phyloP scores from a whole-genome alignment of 2,329 filamentous ascomycete species.

The Byssochlamys sp. region DNA sequence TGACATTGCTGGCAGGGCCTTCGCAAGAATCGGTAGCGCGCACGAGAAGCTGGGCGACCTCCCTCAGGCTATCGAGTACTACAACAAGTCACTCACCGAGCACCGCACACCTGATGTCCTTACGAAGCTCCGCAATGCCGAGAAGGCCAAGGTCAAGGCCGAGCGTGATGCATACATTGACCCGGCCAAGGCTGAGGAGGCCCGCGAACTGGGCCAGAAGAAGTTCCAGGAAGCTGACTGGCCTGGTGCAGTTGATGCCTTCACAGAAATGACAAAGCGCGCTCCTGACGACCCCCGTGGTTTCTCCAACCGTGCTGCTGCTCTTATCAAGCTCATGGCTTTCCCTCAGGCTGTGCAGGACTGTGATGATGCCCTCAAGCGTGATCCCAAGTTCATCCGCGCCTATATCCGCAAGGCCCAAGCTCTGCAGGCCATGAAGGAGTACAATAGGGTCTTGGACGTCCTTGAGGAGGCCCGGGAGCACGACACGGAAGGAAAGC shows the following conservation, averaged over 20 bases:
- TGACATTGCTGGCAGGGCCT: slow-evolving; percentile 45
- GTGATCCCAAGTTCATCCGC: slow-evolving; percentile 82
- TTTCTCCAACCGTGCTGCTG: slow-evolving; percentile 93
- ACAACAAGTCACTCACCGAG: slow-evolving; percentile 88
- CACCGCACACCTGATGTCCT: slow-evolving; percentile 92
- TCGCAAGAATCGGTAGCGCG: slow-evolving; percentile 83
- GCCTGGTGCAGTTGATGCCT: slow-evolving; percentile 87
- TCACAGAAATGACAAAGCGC: slow-evolving; percentile 93
- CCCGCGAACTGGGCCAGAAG: slow-evolving; percentile 84
- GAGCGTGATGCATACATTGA: slow-evolving; percentile 76
- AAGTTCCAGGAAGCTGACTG: slow-evolving; percentile 97
- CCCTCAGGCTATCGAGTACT: slow-evolving; percentile 71
- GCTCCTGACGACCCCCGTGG: slow-evolving; percentile 84
- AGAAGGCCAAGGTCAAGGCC: slow-evolving; percentile 71
- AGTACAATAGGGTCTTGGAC: slow-evolving; percentile 91
- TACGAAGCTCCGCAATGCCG: slow-evolving; percentile 78
- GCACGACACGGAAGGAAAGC: slow-evolving; percentile 69
- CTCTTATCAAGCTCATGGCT: slow-evolving; percentile 90
- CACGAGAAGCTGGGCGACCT: slow-evolving; percentile 85
- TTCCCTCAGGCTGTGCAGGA: slow-evolving; percentile 90
- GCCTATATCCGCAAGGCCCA: slow-evolving; percentile 96
- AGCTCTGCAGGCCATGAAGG: slow-evolving; percentile 91
- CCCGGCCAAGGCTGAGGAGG: slow-evolving; percentile 85
- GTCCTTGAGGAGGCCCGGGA: slow-evolving; percentile 70
- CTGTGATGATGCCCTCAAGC: slow-evolving; percentile 83